A percentile compares a stretch with the other conserved stretches of the same genome.
Evolutionary conservation across 371 early-diverging fungal genomes (phyloP).

Genomic region (Syncephalis fuscata): DNA sequence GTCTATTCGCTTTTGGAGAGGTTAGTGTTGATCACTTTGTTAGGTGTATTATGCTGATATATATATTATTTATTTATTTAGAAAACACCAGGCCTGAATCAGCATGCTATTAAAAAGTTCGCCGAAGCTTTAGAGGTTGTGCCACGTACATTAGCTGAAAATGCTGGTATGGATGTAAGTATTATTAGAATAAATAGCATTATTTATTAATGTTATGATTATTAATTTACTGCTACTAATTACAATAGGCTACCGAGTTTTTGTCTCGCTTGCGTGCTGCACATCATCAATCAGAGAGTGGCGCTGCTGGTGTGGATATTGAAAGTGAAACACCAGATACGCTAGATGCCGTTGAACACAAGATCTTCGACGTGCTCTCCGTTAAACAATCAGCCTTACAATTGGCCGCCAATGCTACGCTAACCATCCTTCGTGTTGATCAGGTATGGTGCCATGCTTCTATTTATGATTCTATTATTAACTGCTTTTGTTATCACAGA

Average conservation of each 20-base stretch:
- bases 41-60: too few relatives aligned
- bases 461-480: slow-evolving; percentile 1
- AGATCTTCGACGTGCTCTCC: slow-evolving; percentile 61
- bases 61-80: slow-evolving; percentile 5
- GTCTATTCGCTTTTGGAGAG: slow-evolving; percentile 47
- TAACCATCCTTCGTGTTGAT: slow-evolving; percentile 89
- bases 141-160: slow-evolving; percentile 90
- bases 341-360: slow-evolving; percentile 58
- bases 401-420: slow-evolving; percentile 83
- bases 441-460: slow-evolving; percentile 32
- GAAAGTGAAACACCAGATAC: slow-evolving; percentile 57
- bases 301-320: slow-evolving; percentile 54
- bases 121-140: slow-evolving; percentile 93
- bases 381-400: slow-evolving; percentile 79
- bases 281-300: slow-evolving; percentile 57
- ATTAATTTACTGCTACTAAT: not conserved
- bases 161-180: slow-evolving; percentile 90
- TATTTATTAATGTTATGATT: not conserved
- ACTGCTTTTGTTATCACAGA: slow-evolving; percentile 24
- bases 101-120: slow-evolving; percentile 92
- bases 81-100: slow-evolving; percentile 88
- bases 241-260: slow-evolving; percentile 54
- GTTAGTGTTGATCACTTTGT: too few relatives aligned
- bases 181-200: slow-evolving; percentile 53
- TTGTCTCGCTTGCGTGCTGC: slow-evolving; percentile 88